Evolutionary conservation across 2,329 filamentous ascomycete genomes (phyloP), one percentile per base, ranked within the genome.

Genomic region (Cryphonectria nitschkei): DNA sequence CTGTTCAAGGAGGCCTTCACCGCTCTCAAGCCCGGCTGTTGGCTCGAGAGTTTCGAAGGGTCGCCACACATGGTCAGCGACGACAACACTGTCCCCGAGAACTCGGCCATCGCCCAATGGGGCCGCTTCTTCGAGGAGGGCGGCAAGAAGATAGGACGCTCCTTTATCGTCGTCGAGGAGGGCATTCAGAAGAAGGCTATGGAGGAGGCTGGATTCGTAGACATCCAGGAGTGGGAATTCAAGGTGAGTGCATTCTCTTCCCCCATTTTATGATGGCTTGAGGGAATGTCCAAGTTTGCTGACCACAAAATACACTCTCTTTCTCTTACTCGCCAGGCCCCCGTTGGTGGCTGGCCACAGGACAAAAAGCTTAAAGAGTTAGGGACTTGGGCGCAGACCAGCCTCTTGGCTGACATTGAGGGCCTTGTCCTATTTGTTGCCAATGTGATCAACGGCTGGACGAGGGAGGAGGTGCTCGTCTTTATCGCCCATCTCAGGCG

Each of bases 151-250:
- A 80, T 79, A 75, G 85, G 76, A 71, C 80, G 52, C 78, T 83
- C 68, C 81, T 88, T 72, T 80, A 87, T 69, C 81, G 85, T 80
- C 3, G 82, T 89, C 39, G 86, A 85, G 0, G 84, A 87, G 56
- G 82, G 85, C 60, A 76, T 89, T 46, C 85, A 86, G 71, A 80
- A 77, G 3, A 87, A 83, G 81, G 76, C 74, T 2, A 86, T 90
- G 78, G 81, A 83, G 75, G 83, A 86, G 39, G 84, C 86, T 1
- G 89, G 89, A 0, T 90, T 89, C 70, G 82, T 85, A 2, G 86
- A 90, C 68, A 83, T 90, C 14, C 80, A 86, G 63, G 84, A 87
- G 73, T 81, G 82, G 46, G 76, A 85, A 19, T 82, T 81, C 74
- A 88, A 87, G 77, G 81, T 90, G 1, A 39, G 37, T 39, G 9